Evolutionary conservation across 1,284 basidiomycete species (phyloP), one percentile per base, ranked within the genome.

Genomic region (Cryptococcus maquisensis): DNA sequence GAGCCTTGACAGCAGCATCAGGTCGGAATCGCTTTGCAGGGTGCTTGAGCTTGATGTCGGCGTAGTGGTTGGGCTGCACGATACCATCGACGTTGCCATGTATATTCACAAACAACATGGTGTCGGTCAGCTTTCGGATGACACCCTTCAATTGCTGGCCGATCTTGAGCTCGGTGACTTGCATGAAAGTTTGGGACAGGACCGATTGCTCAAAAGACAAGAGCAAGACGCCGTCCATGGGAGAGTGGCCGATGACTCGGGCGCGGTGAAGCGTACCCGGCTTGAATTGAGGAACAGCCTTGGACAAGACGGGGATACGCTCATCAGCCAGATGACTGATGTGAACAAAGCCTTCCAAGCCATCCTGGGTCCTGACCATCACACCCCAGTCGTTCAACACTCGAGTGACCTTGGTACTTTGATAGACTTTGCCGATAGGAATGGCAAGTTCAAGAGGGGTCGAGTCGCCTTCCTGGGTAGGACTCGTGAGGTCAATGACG

Each of bases 261-360:
- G 91, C 94, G 52, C 83, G 81, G 72, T 98, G 95, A 7, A 84
- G 75, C 10, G 88, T 85, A 16, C 85, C 86, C 47, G 84, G 67
- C 74, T 86, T 88, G 86, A 87, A 96, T 42, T 85, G 82, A 18
- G 89, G 88, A 6, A 86, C 84, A 16, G 82, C 79, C 12, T 79
- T 62, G 3, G 86, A 84, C 10, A 98, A 78, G 8, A 85, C 81
- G 12, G 88, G 83, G 24, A 94, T 80, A 68, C 94, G 91, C 51
- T 94, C 90, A 72, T 98, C 94, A 16, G 92, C 88, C 24, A 89
- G 81, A 72, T 94, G 90, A 12, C 95, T 97, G 66, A 98, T 97
- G 75, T 96, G 93, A 41, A 90, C 83, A 71, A 93, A 94, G 9
- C 89, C 93, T 59, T 85, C 81, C 13, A 87, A 68, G 1, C 80